Evolutionary conservation across 352 stramenopile species (phyloP), one percentile per base, ranked within the genome.

Genomic region (Phytophthora lateralis): DNA sequence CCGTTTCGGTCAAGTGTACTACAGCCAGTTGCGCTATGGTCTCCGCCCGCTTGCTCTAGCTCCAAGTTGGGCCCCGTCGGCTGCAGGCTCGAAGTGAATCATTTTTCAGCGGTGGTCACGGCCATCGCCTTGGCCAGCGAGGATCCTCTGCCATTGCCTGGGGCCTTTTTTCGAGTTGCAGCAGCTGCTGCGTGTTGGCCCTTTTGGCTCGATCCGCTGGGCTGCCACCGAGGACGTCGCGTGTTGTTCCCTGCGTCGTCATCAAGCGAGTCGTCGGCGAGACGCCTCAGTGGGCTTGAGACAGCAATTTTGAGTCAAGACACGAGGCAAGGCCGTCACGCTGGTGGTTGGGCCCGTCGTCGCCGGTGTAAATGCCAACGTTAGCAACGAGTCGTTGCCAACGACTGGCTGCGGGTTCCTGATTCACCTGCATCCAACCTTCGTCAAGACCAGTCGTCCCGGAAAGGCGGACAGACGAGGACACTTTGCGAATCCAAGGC

Each of bases 131-230:
- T 39, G 11, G 15, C 11, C 34, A 17, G 17, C 12, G 34, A 39
- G 11, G 15, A 39, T 44, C 29, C 42, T 62, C 51, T 66, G 51
- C 51, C 30, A 47, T 39, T 39, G 12, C 18, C 47, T 41, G 32
- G 29, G 15, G 38, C 62, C 54, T 62, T 71, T 71, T 71, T 63
- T 62, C 57, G 56, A 71, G 63, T 67, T 67, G 63, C 56, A 71
- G 57, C 57, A 67, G 56, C 63, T 71, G 62, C 55, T 60, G 54
- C 47, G 61, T 55, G 47, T 56, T 55, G 55, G 17, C 48, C 55
- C 53, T 61, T 63, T 57, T 57, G 55, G 27, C 38, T 63, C n/a
- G 47, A 56, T 15, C 21, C 24, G 45, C 39, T 69, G 57, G 26
- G 26, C 26, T 30, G 26, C 38, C 17, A 3, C 11, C n/a, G 15